These are phyloP conservation scores for Sphagnum contortum DNA, from an alignment of 225 moss, liverwort and hornwort species.

Conservation along the genomic window DNA sequence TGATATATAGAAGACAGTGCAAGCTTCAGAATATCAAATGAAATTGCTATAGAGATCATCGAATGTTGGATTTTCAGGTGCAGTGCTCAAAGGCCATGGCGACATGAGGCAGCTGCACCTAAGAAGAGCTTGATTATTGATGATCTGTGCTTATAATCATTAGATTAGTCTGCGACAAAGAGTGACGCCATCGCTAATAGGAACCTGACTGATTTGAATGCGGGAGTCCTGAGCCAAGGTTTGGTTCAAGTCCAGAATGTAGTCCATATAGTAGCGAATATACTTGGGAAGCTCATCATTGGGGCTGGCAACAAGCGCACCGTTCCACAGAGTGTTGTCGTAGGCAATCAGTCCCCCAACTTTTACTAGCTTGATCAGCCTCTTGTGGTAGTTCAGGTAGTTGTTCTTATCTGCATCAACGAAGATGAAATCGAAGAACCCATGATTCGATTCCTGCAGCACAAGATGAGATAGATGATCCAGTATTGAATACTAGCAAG, in stretches of 20 bases:
- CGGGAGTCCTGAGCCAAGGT: slow-evolving; percentile 57
- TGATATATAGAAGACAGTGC: too few relatives aligned
- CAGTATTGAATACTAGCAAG: too few relatives aligned
- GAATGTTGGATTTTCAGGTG: too few relatives aligned
- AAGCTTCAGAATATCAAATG: too few relatives aligned
- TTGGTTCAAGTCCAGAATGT: slow-evolving; percentile 63
- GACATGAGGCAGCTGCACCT: too few relatives aligned
- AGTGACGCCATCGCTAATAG: slow-evolving; percentile 78
- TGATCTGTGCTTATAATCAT: too few relatives aligned
- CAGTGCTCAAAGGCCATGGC: too few relatives aligned
- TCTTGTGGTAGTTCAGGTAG: slow-evolving; percentile 62
- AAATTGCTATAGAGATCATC: too few relatives aligned
- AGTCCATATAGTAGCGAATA: slow-evolving; percentile 47
- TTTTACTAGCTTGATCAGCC: slow-evolving; percentile 41
- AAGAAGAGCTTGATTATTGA: too few relatives aligned
- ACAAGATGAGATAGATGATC: background rate
- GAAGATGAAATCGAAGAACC: slow-evolving; percentile 65
- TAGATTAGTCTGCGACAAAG: slow-evolving; percentile 53
- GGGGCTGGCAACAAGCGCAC: slow-evolving; percentile 38
- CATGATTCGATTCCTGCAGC: slow-evolving; percentile 53
- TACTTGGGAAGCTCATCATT: slow-evolving; percentile 37
- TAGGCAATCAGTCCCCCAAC: slow-evolving; percentile 70
- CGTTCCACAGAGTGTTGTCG: slow-evolving; percentile 89
- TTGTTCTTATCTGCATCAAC: slow-evolving; percentile 89
- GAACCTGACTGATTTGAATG: slow-evolving; percentile 66